Evolutionary conservation across 805 yeast genomes (phyloP), one percentile per base, ranked within the genome.

Genomic region (Kodamaea laetipori): DNA sequence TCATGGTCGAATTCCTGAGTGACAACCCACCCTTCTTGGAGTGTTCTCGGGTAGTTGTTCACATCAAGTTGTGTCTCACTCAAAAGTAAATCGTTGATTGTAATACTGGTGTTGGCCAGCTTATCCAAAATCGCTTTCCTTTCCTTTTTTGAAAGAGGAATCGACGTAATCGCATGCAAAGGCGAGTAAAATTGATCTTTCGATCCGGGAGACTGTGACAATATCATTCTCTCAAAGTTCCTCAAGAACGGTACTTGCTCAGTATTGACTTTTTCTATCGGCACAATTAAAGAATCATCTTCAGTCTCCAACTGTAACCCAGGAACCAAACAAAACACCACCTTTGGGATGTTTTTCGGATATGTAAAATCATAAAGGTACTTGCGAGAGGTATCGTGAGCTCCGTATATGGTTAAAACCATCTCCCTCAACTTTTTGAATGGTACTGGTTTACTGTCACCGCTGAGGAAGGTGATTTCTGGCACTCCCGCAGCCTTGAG

Each of bases 121-220:
- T 61, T 56, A 6, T 59, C 58, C 16, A 61, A 57, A 5, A 69
- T 57, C n/a, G 58, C 60, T 41, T 67, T 67, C 52, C 73, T 78
- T 47, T 84, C 90, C 25, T 71, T 67, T 41, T 78, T 79, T 2
- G 84, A 69, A 43, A 82, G 61, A 0, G 82, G 81, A n/a, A 77
- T 70, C 42, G 73, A 73, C 11, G 80, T 66, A 35, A 89, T 73
- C 2, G 86, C 71, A 34, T 71, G 73, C 41, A 75, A 67, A 11
- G 80, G 75, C 37, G 81, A 82, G 54, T 67, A 80, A 26, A 80
- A 58, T 7, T 76, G 71, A 32, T 74, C 79, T 49, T 74, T 76
- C 3, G 80, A 74, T 0, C 95, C 96, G 0, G 96, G 95, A 4
- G 82, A 71, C 19, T 62, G 56, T 1, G 84, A 63, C 0, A 84